Evolutionary conservation across 2,329 filamentous ascomycete genomes (phyloP).

Genomic region (Xylariaceae sp.): DNA sequence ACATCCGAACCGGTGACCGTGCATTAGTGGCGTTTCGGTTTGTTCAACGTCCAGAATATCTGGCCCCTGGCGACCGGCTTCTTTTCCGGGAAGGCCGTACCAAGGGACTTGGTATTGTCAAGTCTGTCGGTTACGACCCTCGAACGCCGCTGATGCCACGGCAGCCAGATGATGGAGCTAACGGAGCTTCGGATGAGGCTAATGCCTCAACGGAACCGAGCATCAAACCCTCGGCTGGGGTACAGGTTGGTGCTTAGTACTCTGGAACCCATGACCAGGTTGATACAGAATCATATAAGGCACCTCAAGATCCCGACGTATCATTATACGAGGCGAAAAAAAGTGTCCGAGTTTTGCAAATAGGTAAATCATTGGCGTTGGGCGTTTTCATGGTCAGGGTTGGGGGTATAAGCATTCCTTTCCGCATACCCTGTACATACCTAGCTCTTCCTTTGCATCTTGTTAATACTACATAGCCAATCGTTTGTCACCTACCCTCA

Average conservation of each 20-base stretch:
- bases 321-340: not conserved
- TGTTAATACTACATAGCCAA: not conserved
- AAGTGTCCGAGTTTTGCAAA: not conserved
- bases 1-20: constrained; percentile 92
- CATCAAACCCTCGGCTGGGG: constrained; percentile 19
- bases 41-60: constrained; percentile 89
- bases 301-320: not conserved
- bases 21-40: constrained; percentile 94
- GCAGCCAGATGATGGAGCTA: constrained; percentile 15
- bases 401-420: not conserved
- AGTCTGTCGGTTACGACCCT: constrained; percentile 84
- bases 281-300: not conserved
- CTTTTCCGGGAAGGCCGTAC: constrained; percentile 94
- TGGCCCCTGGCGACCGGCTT: constrained; percentile 84
- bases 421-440: not conserved
- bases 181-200: constrained; percentile 6
- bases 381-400: not conserved
- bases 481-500: not conserved
- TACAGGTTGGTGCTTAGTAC: constrained; percentile 24
- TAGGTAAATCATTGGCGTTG: not conserved
- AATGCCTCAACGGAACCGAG: constrained; percentile 20
- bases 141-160: constrained; percentile 44
- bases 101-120: constrained; percentile 94
- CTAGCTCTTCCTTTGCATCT: not conserved
- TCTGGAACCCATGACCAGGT: not conserved